Conservation (phyloP, 2,329 filamentous ascomycete genomes). For the Fusarium sp. region DNA sequence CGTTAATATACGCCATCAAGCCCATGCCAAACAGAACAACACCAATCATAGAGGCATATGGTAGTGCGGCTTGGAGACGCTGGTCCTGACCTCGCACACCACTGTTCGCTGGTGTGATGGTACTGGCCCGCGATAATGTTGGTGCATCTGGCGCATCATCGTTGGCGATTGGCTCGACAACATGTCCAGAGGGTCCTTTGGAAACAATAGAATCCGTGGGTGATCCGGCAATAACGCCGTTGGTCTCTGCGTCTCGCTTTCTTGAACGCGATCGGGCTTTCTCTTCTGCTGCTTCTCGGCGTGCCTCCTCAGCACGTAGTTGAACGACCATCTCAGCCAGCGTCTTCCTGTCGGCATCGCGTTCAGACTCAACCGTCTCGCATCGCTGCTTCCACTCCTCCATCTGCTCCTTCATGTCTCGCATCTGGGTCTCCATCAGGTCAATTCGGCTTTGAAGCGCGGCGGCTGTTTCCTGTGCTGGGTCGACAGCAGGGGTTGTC, state of each 20-base stretch:
- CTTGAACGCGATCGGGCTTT: slow-evolving; percentile 54
- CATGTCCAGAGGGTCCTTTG: slow-evolving; percentile 30
- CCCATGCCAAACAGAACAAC: slow-evolving; percentile 85
- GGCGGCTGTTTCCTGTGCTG: slow-evolving; percentile 45
- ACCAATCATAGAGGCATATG: slow-evolving; percentile 84
- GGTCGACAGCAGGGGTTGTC: slow-evolving; percentile 54
- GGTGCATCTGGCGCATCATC: slow-evolving; percentile 54
- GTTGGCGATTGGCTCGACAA: slow-evolving; percentile 37
- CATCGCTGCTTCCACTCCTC: slow-evolving; percentile 81
- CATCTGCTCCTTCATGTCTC: slow-evolving; percentile 81
- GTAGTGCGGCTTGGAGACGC: slow-evolving; percentile 65
- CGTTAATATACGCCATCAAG: slow-evolving; percentile 87
- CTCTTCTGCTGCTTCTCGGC: slow-evolving; percentile 57
- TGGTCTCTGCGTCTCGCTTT: slow-evolving; percentile 44
- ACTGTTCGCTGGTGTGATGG: slow-evolving; percentile 59
- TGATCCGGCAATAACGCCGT: slow-evolving; percentile 32
- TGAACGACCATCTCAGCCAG: slow-evolving; percentile 89
- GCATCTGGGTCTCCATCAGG: slow-evolving; percentile 81
- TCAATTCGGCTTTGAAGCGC: slow-evolving; percentile 76
- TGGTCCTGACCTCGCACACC: slow-evolving; percentile 56
- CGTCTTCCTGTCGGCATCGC: slow-evolving; percentile 76
- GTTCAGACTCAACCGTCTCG: slow-evolving; percentile 82
- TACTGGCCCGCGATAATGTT: slow-evolving; percentile 61
- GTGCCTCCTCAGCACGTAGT: slow-evolving; percentile 75
- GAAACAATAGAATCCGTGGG: slow-evolving; percentile 34